Percentiles rank a stretch among this genome's conserved stretches.
Evolutionary conservation across 257 asterid species (phyloP).

Genomic region (Haberlea rhodopensis): DNA sequence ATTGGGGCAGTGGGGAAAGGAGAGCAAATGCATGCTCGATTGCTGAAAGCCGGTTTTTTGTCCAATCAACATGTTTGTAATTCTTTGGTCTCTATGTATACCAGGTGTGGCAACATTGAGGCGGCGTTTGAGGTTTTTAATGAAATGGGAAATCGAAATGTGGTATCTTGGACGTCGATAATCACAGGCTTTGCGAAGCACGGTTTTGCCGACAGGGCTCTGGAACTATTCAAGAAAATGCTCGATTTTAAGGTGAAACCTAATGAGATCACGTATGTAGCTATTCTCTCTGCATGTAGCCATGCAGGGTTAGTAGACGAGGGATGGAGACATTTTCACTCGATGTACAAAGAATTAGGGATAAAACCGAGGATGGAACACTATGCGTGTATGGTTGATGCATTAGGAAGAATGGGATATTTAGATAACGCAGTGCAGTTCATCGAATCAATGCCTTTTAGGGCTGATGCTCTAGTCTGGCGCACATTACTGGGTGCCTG

Average conservation of each 20-base stretch:
- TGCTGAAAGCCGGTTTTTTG: slow-evolving; percentile 63
- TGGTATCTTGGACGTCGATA: slow-evolving; percentile 87
- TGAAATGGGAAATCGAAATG: slow-evolving; percentile 49
- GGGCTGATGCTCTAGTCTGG: slow-evolving; percentile 77
- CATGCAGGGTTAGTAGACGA: slow-evolving; percentile 71
- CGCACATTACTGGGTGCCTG: slow-evolving; percentile 91
- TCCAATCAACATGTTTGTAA: slow-evolving; percentile 57
- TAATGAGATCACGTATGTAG: slow-evolving; percentile 80
- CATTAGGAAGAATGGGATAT: slow-evolving; percentile 65
- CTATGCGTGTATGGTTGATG: slow-evolving; percentile 87
- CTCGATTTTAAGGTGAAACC: slow-evolving; percentile 58
- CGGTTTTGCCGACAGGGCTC: slow-evolving; percentile 60
- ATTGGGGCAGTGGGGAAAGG: slow-evolving; percentile 90
- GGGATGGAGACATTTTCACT: slow-evolving; percentile 64
- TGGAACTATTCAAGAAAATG: slow-evolving; percentile 62
- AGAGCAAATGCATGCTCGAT: slow-evolving; percentile 77
- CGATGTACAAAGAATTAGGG: slow-evolving; percentile 56
- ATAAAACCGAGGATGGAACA: slow-evolving; percentile 85
- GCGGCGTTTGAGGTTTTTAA: slow-evolving; percentile 64
- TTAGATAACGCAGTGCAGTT: slow-evolving; percentile 56
- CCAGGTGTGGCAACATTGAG: slow-evolving; percentile 82
- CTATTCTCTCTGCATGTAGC: slow-evolving; percentile 90
- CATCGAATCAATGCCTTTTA: slow-evolving; percentile 62
- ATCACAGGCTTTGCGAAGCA: slow-evolving; percentile 89
- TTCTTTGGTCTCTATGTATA: slow-evolving; percentile 85